Base-by-base conservation (phyloP, 108 stramenopile genomes). In the Aurantiochytrium sp. region DNA sequence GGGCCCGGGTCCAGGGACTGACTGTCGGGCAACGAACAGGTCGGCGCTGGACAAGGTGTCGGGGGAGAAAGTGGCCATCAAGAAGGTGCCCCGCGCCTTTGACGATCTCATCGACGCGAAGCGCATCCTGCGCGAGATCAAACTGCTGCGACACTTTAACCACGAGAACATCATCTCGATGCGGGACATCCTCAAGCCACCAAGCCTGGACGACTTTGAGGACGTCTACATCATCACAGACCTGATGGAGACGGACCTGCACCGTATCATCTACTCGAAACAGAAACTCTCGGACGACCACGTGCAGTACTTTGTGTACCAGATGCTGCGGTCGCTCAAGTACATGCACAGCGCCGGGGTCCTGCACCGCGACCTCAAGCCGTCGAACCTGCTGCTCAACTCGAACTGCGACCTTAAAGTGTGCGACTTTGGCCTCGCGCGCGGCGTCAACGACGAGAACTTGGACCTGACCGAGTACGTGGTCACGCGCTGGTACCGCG, bases 271-370 rank as follows among this genome's bases (percentile, higher is more conserved):
- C 89, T 98, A 99, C 89, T 97, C 96, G 41, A 96, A 97, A 89
- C 99, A 99, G 90, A 91, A 93, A 48, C 95, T 98, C 19, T 95
- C 96, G 32, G 96, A 96, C 50, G 98, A 98, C 87, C 98, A 98
- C 89, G 96, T 95, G 4, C 97, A 98, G 90, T 99, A 98, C 90
- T 99, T 98, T 88, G 87, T 97, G 55, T 99, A 98, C 90, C 98
- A 99, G 89, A 92, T 98, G 55, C 92, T 99, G 50, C 93, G 98
- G 52, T 97, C 96, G 10, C 91, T 99, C 53, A 98, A 98, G 94
- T 99, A 98, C 91, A 98, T 98, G 54, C 99, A 99, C 89, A 96
- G 96, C 0, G 98, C 97, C n/a, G 97, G 96, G 87, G 98, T 99
- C 42, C 88, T 99, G 54, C 99, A 99, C 90, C 92, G 99, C 15